Evolutionary conservation across 2,329 filamentous ascomycete genomes (phyloP).

Genomic region (Sporothrix phasma): DNA sequence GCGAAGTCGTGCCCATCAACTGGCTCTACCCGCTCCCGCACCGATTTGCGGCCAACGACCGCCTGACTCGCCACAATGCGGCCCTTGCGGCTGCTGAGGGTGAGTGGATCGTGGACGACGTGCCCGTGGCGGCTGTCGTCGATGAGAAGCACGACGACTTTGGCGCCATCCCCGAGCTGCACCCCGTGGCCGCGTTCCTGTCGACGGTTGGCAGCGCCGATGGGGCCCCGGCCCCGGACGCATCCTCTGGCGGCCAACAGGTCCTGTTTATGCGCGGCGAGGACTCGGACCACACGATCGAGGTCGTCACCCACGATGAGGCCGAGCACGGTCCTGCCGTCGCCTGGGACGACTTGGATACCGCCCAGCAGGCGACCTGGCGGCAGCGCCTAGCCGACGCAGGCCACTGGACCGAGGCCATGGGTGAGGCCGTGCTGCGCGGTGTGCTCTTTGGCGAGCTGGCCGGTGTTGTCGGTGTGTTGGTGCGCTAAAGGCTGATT

Average conservation of each 20-base stretch:
- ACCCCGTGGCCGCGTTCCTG: slow-evolving; percentile 18
- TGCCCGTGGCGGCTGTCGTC: neutral
- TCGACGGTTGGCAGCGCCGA: neutral
- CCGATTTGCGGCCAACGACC: slow-evolving; percentile 1
- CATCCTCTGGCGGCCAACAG: neutral
- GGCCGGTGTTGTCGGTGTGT: slow-evolving; percentile 49
- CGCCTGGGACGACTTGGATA: slow-evolving; percentile 59
- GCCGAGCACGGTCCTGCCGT: slow-evolving; percentile 40
- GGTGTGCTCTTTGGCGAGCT: slow-evolving; percentile 69
- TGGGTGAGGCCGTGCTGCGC: slow-evolving; percentile 67
- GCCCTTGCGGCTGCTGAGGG: neutral
- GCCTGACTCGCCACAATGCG: neutral
- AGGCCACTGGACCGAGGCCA: slow-evolving; percentile 68
- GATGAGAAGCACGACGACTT: neutral
- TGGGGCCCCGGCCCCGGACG: neutral
- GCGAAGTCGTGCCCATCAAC: slow-evolving; percentile 41
- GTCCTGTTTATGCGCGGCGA: slow-evolving; percentile 17
- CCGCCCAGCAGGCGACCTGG: slow-evolving; percentile 57
- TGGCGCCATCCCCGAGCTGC: slow-evolving; percentile 12
- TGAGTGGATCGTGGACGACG: neutral
- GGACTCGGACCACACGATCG: slow-evolving; percentile 21
- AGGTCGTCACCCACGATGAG: slow-evolving; percentile 37
- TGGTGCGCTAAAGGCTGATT: slow-evolving; percentile 25
- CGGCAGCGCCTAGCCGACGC: slow-evolving; percentile 56
- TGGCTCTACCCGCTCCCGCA: slow-evolving; percentile 22